These are phyloP conservation scores for Alternaria postmessia DNA, from an alignment of 2,329 filamentous ascomycete genomes.

Conservation along the genomic window DNA sequence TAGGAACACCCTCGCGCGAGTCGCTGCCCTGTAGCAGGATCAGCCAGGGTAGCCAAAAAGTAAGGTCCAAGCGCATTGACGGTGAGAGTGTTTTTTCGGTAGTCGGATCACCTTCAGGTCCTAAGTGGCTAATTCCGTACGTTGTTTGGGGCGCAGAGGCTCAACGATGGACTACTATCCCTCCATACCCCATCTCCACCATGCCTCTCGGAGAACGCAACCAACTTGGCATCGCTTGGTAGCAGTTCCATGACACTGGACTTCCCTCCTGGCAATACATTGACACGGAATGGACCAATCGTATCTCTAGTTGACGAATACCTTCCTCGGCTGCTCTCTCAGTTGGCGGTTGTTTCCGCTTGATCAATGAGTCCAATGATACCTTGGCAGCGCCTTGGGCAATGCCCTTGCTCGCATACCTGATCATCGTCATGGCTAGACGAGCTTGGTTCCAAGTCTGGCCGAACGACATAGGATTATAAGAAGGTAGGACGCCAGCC, in stretches of 20 bases:
- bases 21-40: conserved; percentile 6
- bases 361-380: not conserved
- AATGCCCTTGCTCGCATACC: not conserved
- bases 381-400: conserved; percentile 9
- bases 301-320: not conserved
- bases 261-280: not conserved
- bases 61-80: not conserved
- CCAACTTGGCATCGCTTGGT: conserved; percentile 5
- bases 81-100: conserved; percentile 2
- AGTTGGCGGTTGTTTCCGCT: not conserved
- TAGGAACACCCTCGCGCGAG: conserved; percentile 5
- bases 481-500: conserved; percentile 10
- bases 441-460: not conserved
- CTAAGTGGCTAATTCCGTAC: not conserved
- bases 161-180: not conserved
- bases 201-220: not conserved
- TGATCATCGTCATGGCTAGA: conserved; percentile 4
- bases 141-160: not conserved
- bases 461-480: not conserved
- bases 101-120: not conserved
- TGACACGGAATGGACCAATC: conserved; percentile 9
- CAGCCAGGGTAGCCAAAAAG: conserved; percentile 6
- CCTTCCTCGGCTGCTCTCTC: conserved; percentile 16
- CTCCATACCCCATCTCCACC: not conserved
- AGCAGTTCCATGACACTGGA: not conserved